Percentiles rank a stretch among this genome's conserved stretches.
phyloP scores from a whole-genome alignment of 306 rosid species.

The Rosa persica region DNA sequence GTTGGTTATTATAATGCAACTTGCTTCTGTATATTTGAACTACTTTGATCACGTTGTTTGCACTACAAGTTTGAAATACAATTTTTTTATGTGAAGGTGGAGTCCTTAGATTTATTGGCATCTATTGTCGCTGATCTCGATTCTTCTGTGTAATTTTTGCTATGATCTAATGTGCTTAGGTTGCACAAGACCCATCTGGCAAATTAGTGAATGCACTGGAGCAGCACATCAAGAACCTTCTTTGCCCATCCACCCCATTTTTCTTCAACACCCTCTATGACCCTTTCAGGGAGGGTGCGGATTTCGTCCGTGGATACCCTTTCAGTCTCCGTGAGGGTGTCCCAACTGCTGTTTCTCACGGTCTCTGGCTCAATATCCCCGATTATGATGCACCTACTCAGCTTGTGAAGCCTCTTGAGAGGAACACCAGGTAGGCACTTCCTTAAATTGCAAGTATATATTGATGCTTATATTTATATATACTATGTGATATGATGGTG shows the following conservation, averaged over 20 bases:
- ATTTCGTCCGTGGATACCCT: constrained; percentile 90
- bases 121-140: not conserved
- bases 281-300: constrained; percentile 74
- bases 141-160: not conserved
- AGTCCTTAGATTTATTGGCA: not conserved
- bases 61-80: not conserved
- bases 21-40: not conserved
- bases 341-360: constrained; percentile 80
- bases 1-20: not conserved
- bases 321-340: constrained; percentile 87
- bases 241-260: constrained; percentile 55
- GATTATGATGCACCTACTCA: constrained; percentile 95
- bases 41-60: not conserved
- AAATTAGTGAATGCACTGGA: constrained; percentile 45
- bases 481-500: not conserved
- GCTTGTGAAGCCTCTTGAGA: constrained; percentile 85
- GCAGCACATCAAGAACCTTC: constrained; percentile 63
- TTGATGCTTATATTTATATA: not conserved
- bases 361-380: constrained; percentile 93
- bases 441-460: not conserved
- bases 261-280: constrained; percentile 67
- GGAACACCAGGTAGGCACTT: constrained; percentile 63
- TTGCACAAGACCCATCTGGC: constrained; percentile 54
- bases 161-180: constrained; percentile 28
- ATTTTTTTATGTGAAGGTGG: not conserved